Conservation (phyloP, 2,329 filamentous ascomycete species). For the Claviceps paspali region DNA sequence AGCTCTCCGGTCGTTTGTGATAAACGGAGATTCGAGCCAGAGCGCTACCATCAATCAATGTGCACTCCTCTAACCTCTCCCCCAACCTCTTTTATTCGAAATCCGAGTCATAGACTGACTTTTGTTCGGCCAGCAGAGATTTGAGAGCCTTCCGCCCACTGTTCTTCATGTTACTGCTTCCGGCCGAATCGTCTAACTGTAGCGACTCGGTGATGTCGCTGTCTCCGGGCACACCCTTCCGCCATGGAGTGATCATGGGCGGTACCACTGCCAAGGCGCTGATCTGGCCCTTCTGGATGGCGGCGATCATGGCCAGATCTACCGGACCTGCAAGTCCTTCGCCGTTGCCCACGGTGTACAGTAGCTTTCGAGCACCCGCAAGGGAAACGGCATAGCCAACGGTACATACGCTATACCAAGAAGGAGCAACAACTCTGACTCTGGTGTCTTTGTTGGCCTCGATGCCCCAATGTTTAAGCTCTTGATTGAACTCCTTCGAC, state of each 20-base stretch:
- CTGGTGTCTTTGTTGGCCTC: background rate
- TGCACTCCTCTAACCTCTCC: too few species aligned
- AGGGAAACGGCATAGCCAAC: constrained; percentile 2
- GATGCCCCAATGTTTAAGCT: background rate
- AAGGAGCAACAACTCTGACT: background rate
- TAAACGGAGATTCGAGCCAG: too few species aligned
- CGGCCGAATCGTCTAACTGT: too few species aligned
- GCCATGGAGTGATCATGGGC: background rate
- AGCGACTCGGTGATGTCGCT: constrained; percentile 1
- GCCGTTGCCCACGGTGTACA: constrained; percentile 1
- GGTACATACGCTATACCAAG: constrained; percentile 2
- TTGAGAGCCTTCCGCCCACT: background rate
- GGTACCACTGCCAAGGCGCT: background rate
- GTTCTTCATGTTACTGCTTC: background rate
- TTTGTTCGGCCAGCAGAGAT: background rate
- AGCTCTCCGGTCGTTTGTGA: too few species aligned
- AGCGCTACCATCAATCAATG: too few species aligned
- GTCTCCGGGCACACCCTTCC: background rate
- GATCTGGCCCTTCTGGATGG: background rate
- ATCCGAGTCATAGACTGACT: background rate
- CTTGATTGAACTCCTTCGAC: background rate
- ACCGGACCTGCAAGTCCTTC: background rate
- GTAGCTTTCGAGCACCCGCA: background rate
- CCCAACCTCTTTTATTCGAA: too few species aligned
- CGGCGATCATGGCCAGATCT: constrained; percentile 2